These are phyloP conservation scores for Schizochytrium sp. DNA, from an alignment of 108 stramenopile species.

Conservation along the genomic window DNA sequence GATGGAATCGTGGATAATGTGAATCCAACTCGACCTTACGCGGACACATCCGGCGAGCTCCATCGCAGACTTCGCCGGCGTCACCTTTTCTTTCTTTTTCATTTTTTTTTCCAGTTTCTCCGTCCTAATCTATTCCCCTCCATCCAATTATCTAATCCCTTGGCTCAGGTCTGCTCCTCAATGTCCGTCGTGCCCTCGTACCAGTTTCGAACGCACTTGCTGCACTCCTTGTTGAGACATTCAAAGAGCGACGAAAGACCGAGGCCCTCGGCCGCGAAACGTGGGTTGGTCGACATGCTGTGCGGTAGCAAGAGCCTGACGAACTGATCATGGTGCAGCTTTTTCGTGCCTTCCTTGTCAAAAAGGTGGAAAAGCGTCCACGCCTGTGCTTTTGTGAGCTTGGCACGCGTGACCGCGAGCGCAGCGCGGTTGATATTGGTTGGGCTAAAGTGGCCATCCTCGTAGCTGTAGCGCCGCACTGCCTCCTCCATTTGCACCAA, in stretches of 20 bases:
- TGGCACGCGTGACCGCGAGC: neutral
- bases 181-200: neutral
- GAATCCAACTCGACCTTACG: too few species aligned
- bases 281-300: neutral
- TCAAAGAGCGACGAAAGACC: neutral
- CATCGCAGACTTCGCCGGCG: too few species aligned
- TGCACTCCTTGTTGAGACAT: neutral
- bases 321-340: neutral
- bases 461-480: neutral
- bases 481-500: conserved; percentile 12
- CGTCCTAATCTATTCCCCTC: too few species aligned
- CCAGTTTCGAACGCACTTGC: neutral
- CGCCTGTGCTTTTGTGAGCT: neutral
- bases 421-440: conserved; percentile 15
- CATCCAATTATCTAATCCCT: too few species aligned
- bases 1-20: too few species aligned
- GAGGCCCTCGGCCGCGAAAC: neutral
- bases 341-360: neutral
- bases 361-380: neutral
- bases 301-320: neutral
- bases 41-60: too few species aligned
- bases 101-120: too few species aligned
- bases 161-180: neutral
- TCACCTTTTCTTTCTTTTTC: too few species aligned
- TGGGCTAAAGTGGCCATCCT: conserved; percentile 6